phyloP scores from a whole-genome alignment of 768 basidiomycete genomes.

The Termitomyces sp. region DNA sequence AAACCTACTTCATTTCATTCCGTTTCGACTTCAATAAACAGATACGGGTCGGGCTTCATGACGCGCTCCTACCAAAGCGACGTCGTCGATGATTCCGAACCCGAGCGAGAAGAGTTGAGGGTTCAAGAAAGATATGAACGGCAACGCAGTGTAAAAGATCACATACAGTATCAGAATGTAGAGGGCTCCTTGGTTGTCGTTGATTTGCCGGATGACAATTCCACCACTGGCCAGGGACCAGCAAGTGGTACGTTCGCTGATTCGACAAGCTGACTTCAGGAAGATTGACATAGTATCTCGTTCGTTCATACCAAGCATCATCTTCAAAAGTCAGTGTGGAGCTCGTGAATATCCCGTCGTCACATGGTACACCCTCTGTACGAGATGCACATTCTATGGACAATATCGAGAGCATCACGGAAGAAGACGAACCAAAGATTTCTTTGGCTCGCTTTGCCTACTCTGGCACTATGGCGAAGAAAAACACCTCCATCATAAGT shows the following conservation, averaged over 20 bases:
- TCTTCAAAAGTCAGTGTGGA: neutral
- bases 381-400: neutral
- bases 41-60: neutral
- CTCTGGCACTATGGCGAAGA: conserved; percentile 3
- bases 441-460: conserved; percentile 40
- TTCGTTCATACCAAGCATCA: neutral
- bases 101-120: conserved; percentile 47
- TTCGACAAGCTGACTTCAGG: neutral
- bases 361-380: neutral
- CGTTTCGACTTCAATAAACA: neutral
- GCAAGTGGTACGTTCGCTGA: neutral
- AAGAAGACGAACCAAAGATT: conserved; percentile 21
- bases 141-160: neutral
- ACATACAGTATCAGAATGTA: neutral
- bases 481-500: neutral
- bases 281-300: neutral
- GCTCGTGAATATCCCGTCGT: neutral
- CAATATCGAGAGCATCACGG: conserved; percentile 17
- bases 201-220: conserved; percentile 19
- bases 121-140: conserved; percentile 13
- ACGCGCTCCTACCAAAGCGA: conserved; percentile 21
- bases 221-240: neutral
- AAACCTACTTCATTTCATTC: neutral
- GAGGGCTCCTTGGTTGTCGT: conserved; percentile 8
- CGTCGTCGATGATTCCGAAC: conserved; percentile 66